Percentiles rank a stretch among this genome's conserved stretches.
phyloP scores from a whole-genome alignment of 192 early-diverging fungal genomes.

The Coemansia sp. region DNA sequence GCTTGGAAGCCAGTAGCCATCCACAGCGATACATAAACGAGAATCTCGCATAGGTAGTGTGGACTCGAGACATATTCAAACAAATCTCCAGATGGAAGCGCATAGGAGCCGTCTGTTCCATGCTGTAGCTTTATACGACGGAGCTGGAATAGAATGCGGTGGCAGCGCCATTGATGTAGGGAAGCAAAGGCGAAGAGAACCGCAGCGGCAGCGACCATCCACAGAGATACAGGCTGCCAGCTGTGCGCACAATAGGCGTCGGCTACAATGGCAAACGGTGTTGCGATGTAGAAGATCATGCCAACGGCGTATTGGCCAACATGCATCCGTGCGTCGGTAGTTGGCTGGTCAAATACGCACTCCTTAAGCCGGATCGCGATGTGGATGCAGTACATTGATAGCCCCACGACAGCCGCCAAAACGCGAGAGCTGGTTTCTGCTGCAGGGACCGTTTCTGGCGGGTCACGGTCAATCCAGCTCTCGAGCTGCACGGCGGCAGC shows the following conservation, averaged over 20 bases:
- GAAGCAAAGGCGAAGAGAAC: slow-evolving; percentile 58
- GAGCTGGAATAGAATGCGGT: slow-evolving; percentile 64
- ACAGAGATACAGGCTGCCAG: slow-evolving; percentile 10
- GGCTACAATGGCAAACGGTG: slow-evolving; percentile 25
- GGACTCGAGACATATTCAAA: slow-evolving; percentile 63
- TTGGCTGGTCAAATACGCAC: slow-evolving; percentile 31
- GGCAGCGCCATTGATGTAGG: slow-evolving; percentile 65
- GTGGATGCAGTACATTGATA: slow-evolving; percentile 35
- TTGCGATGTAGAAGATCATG: slow-evolving; percentile 62
- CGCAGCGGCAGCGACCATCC: slow-evolving; percentile 24
- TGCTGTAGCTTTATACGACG: slow-evolving; percentile 24
- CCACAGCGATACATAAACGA: slow-evolving; percentile 63
- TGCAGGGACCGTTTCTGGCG: background rate
- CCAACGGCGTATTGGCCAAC: slow-evolving; percentile 63
- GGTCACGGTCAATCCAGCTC: background rate
- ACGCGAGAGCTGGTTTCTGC: background rate
- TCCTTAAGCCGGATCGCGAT: slow-evolving; percentile 37
- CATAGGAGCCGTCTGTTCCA: slow-evolving; percentile 33
- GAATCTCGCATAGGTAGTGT: slow-evolving; percentile 73
- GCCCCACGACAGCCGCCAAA: slow-evolving; percentile 7
- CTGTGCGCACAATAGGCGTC: slow-evolving; percentile 16
- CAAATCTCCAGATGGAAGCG: slow-evolving; percentile 66
- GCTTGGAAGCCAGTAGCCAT: slow-evolving; percentile 53
- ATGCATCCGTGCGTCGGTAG: slow-evolving; percentile 55
- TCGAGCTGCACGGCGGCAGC: background rate